Conservation (phyloP, 2,329 filamentous ascomycete genomes). For the Aspergillus fijiensis region DNA sequence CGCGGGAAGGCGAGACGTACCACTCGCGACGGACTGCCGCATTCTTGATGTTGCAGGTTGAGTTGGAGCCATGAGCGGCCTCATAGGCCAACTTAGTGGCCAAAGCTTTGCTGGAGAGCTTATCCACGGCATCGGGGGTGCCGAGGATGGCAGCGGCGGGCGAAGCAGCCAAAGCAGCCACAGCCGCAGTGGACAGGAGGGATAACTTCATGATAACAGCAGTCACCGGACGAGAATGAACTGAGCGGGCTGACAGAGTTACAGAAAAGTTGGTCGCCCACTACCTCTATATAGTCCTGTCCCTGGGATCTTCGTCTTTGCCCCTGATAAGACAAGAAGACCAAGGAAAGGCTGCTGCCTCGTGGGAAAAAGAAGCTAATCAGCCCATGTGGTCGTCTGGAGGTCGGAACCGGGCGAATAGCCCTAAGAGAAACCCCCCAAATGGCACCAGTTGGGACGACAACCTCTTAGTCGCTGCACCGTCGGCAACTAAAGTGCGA, state of each 20-base stretch:
- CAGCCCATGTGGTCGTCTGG: background rate
- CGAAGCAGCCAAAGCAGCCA: conserved; percentile 7
- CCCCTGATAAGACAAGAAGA: background rate
- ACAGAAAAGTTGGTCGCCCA: background rate
- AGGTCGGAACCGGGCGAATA: background rate
- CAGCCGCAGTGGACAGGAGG: background rate
- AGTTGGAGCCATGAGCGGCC: background rate
- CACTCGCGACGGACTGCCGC: conserved; percentile 1
- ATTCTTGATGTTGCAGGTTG: conserved; percentile 9
- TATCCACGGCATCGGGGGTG: conserved; percentile 8
- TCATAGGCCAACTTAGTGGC: conserved; percentile 9
- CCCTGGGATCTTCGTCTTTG: background rate
- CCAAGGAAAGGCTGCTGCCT: background rate
- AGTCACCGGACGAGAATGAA: background rate
- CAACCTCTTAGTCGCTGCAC: background rate
- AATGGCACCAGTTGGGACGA: background rate
- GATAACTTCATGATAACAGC: conserved; percentile 4
- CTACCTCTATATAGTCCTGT: conserved; percentile 1
- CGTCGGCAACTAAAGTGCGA: background rate
- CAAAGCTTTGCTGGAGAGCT: conserved; percentile 11
- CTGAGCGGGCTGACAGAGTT: background rate
- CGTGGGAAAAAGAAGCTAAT: background rate
- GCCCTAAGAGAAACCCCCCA: background rate
- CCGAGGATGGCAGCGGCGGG: conserved; percentile 1
- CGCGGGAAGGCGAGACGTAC: background rate